Conservation (phyloP, 1,284 basidiomycete species). For the Cutaneotrichosporon sp. region DNA sequence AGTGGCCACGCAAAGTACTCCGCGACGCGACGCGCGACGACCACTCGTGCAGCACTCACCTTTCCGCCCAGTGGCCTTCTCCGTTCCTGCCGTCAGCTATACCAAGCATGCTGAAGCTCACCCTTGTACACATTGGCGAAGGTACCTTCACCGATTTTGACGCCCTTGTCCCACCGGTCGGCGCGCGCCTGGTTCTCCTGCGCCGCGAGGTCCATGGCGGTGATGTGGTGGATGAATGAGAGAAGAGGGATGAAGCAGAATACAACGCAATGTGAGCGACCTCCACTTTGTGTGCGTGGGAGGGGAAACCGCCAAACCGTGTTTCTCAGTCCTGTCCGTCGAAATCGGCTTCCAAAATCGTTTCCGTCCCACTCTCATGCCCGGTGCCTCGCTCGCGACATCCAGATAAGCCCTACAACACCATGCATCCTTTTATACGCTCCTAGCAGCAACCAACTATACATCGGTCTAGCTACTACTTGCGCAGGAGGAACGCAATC, state of each 20-base stretch:
- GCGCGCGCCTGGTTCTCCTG: conserved; percentile 37
- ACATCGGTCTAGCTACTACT: no score
- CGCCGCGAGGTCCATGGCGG: conserved; percentile 40
- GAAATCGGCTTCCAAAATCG: no score
- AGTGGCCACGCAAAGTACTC: no score
- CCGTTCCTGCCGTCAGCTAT: conserved; percentile 21
- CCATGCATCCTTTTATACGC: not conserved
- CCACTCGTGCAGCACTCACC: conserved; percentile 18
- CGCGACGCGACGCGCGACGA: no score
- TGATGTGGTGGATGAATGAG: not conserved
- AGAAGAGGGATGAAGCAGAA: no score
- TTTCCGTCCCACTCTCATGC: not conserved
- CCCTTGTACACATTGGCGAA: conserved; percentile 97
- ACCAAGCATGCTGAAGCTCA: conserved; percentile 34
- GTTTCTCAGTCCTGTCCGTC: no score
- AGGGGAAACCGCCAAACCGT: not conserved
- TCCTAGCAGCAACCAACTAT: no score
- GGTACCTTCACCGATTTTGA: conserved; percentile 90
- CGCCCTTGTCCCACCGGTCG: conserved; percentile 58
- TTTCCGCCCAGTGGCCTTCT: conserved; percentile 37
- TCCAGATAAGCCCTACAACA: no score
- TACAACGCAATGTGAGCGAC: not conserved
- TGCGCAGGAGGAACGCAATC: conserved; percentile 5
- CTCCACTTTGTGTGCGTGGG: not conserved
- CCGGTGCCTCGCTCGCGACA: no score